Conservation (phyloP, 164 flowering plant genomes). For the Magnolia kwangsiensis region DNA sequence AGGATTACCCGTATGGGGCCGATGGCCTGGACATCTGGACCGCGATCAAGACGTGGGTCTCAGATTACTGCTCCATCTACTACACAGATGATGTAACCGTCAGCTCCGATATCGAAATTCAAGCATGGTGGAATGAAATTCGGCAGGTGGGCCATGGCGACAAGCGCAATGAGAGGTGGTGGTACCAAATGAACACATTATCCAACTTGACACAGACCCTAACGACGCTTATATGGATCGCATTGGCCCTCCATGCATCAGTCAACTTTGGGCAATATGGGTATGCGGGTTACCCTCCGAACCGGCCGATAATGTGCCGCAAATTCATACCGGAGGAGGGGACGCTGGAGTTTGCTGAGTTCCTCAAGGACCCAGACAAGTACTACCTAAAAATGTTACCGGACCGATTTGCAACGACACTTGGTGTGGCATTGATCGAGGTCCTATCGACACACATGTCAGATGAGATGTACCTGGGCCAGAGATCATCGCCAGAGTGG, state of each 20-base stretch:
- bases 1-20: slow-evolving; percentile 63
- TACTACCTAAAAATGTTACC: slow-evolving; percentile 43
- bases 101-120: slow-evolving; percentile 41
- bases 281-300: slow-evolving; percentile 52
- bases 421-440: slow-evolving; percentile 28
- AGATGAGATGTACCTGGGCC: slow-evolving; percentile 60
- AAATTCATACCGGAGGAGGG: slow-evolving; percentile 48
- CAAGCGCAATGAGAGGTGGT: slow-evolving; percentile 42
- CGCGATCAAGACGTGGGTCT: slow-evolving; percentile 58
- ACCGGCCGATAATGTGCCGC: slow-evolving; percentile 47
- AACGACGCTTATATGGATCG: slow-evolving; percentile 63
- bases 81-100: slow-evolving; percentile 37
- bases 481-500: slow-evolving; percentile 41
- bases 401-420: slow-evolving; percentile 12
- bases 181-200: slow-evolving; percentile 38
- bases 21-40: slow-evolving; percentile 69
- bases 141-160: slow-evolving; percentile 62
- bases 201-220: slow-evolving; percentile 31
- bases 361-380: slow-evolving; percentile 44
- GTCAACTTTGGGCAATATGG: slow-evolving; percentile 61
- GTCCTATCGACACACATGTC: slow-evolving; percentile 47
- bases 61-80: slow-evolving; percentile 44
- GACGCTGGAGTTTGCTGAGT: slow-evolving; percentile 42
- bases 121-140: slow-evolving; percentile 66
- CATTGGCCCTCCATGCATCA: slow-evolving; percentile 67